Conservation (phyloP, 768 basidiomycete genomes). For the Termitomyces sp. region DNA sequence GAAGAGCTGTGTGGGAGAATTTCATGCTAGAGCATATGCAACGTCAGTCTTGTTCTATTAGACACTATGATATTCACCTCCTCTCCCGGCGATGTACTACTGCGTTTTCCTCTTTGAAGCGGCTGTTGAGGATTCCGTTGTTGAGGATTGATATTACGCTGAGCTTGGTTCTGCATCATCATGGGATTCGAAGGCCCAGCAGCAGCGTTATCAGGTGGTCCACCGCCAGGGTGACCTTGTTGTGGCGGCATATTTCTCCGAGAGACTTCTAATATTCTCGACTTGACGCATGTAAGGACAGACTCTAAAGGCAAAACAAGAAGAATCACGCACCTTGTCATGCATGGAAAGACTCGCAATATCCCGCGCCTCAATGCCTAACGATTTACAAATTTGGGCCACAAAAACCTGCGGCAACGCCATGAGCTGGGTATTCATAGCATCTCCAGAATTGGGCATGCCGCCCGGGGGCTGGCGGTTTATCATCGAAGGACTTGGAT, state of each 20-base stretch:
- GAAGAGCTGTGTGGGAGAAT: conserved; percentile 46
- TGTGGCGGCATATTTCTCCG: conserved; percentile 15
- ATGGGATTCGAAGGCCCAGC: conserved; percentile 38
- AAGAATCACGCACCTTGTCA: conserved; percentile 54
- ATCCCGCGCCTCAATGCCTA: conserved; percentile 12
- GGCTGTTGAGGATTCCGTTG: conserved; percentile 23
- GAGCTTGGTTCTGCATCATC: conserved; percentile 21
- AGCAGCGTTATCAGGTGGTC: conserved; percentile 30
- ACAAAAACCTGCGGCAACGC: conserved; percentile 32
- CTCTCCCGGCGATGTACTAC: conserved; percentile 59
- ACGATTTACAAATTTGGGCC: conserved; percentile 11
- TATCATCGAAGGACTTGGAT: conserved; percentile 55
- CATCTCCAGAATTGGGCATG: conserved; percentile 8
- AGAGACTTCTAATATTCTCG: conserved; percentile 20
- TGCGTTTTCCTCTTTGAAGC: conserved; percentile 36
- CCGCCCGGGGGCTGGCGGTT: conserved; percentile 32
- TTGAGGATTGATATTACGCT: conserved; percentile 23
- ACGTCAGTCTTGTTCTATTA: not conserved
- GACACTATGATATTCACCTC: conserved; percentile 33
- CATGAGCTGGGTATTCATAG: conserved; percentile 37
- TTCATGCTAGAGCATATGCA: conserved; percentile 33
- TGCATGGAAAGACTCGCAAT: conserved; percentile 3
- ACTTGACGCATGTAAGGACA: not conserved
- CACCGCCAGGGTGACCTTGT: conserved; percentile 7
- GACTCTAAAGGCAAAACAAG: not conserved